phyloP scores from a whole-genome alignment of 306 rosid species.

The Vigna trinervia region DNA sequence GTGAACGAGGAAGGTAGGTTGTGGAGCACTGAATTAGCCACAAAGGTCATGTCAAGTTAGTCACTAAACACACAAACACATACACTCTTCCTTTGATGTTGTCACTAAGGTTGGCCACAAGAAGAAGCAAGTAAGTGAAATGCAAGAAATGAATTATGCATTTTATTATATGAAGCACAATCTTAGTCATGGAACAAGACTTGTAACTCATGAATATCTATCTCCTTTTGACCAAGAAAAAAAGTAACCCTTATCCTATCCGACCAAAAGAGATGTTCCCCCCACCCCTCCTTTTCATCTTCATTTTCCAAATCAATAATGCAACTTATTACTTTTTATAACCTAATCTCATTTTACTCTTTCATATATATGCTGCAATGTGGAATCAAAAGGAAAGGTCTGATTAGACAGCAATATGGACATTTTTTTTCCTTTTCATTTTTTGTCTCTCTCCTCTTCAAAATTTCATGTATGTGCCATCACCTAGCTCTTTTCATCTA shows the following conservation, averaged over 20 bases:
- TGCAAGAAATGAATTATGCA: background rate
- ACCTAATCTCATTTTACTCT: constrained; percentile 7
- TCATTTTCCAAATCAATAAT: constrained; percentile 43
- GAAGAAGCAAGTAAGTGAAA: constrained; percentile 41
- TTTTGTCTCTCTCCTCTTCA: constrained; percentile 5
- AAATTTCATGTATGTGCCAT: constrained; percentile 12
- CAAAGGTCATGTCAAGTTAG: constrained; percentile 38
- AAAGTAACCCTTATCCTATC: constrained; percentile 52
- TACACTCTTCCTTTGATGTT: background rate
- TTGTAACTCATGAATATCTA: background rate
- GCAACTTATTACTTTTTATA: background rate
- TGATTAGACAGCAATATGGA: constrained; percentile 40
- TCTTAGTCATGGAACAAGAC: constrained; percentile 36
- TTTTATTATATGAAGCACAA: background rate
- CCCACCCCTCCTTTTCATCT: constrained; percentile 35
- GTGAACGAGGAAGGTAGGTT: background rate
- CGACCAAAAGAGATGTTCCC: constrained; percentile 47
- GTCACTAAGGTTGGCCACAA: constrained; percentile 46
- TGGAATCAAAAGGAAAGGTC: constrained; percentile 31
- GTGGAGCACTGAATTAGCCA: constrained; percentile 42
- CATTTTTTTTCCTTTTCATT: background rate
- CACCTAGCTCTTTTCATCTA: background rate
- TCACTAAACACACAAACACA: background rate
- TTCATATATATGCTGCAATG: background rate
- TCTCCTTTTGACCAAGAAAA: constrained; percentile 48